Base-by-base conservation (phyloP, 495 filamentous ascomycete species). In the Cudoniella acicularis region DNA sequence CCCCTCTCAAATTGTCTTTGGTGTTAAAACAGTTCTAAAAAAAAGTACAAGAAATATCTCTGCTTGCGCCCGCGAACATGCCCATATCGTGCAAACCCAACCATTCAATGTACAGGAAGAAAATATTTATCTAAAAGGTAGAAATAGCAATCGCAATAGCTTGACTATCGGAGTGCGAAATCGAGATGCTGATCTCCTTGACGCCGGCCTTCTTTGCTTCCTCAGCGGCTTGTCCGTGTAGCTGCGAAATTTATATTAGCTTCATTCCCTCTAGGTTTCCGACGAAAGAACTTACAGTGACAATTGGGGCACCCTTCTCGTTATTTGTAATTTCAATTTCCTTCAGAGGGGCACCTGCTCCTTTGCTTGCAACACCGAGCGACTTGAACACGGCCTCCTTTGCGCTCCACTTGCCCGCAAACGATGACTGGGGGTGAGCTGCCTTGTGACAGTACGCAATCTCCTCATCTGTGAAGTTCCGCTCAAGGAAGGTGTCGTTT, bases 371-470 rank as follows among this genome's bases (percentile, higher is more conserved):
- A n/a, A 96, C 90, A 42, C 91, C 90, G n/a, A 99, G 75, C 11
- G 89, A 88, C 80, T 99, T 99, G 78, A 99, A 99, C 3, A 99
- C 91, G 3, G 93, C 94, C 77, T 99, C 94, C 75, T 99, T 99
- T 2, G 94, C 94, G 63, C 85, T 90, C 94, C 94, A 99, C 56
- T 90, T 83, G 16, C 94, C 94, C 0, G 94, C 89, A 73, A 96
- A 97, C 42, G 88, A 90, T 49, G 90, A 85, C 65, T 91, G 89
- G 1, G 91, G 85, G 63, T 78, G 81, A 43, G 88, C 72, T 24
- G 91, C 90, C 69, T 87, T 85, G 52, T 76, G 80, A 77, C 95
- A 98, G 74, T 97, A 96, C 52, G 82, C 80, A 64, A 89, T 84
- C 75, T 99, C 94, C 21, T 72, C 74, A 17, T 77, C 69, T 1